Percentiles rank a stretch among this genome's conserved stretches.
Conservation (phyloP, 306 rosid species). For the Canavalia ensiformis region DNA sequence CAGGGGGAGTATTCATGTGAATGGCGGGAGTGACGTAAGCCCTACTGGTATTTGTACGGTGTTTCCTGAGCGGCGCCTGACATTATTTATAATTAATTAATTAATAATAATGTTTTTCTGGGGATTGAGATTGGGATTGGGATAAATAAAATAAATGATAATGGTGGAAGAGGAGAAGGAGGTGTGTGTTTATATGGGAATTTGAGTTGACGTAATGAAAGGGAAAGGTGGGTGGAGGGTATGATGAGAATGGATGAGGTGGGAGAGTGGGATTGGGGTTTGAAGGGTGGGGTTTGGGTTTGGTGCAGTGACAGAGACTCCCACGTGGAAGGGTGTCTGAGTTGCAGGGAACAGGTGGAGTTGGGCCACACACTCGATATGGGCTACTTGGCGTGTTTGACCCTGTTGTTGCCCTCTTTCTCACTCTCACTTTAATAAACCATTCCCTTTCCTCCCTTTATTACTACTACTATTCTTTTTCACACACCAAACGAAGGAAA, state of each 20-base stretch:
- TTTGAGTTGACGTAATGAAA: conserved; percentile 24
- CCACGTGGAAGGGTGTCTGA: conserved; percentile 86
- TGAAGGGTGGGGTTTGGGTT: conserved; percentile 16
- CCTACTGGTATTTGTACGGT: conserved; percentile 65
- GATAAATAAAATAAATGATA: no score
- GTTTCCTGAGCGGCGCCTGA: conserved; percentile 63
- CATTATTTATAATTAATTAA: conserved; percentile 6
- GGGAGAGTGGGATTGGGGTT: not conserved
- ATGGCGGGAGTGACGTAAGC: conserved; percentile 66
- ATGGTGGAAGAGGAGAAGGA: not conserved
- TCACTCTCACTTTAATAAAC: not conserved
- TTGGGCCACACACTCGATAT: conserved; percentile 51
- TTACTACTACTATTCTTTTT: not conserved
- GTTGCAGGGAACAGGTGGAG: conserved; percentile 75
- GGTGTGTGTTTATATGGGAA: conserved; percentile 22
- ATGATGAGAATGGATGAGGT: not conserved
- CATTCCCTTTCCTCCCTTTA: not conserved
- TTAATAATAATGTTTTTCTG: not conserved
- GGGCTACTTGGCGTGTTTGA: conserved; percentile 70
- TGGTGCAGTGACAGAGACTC: conserved; percentile 52
- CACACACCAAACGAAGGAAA: not conserved
- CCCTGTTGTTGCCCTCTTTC: conserved; percentile 43
- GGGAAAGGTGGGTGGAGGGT: not conserved
- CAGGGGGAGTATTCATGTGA: not conserved
- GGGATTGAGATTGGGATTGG: conserved; percentile 36